phyloP scores from a whole-genome alignment of 106 monocot species.

The Apostasia ramifera region DNA sequence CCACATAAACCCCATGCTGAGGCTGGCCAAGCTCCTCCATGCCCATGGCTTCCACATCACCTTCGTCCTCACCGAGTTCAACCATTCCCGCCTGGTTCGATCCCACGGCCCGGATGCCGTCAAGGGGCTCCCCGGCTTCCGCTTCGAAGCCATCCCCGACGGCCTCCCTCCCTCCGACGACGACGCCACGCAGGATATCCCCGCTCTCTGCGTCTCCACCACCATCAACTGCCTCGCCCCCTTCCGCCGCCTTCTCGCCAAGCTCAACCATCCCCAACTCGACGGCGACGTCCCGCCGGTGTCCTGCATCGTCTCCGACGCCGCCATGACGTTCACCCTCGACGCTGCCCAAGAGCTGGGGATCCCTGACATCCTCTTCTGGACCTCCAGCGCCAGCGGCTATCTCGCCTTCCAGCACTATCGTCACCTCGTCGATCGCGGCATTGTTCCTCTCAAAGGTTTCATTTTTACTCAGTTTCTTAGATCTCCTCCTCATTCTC shows the following conservation, averaged over 20 bases:
- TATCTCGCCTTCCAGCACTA: slow-evolving; percentile 2
- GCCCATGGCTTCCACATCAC: slow-evolving; percentile 4
- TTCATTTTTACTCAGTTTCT: too few relatives aligned
- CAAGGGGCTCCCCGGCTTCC: neutral
- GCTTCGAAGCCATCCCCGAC: slow-evolving; percentile 16
- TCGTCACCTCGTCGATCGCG: neutral
- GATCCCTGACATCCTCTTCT: slow-evolving; percentile 12
- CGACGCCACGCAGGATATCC: slow-evolving; percentile 5
- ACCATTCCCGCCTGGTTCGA: neutral
- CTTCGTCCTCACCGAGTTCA: slow-evolving; percentile 2
- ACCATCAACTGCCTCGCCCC: neutral
- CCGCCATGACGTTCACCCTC: slow-evolving; percentile 9
- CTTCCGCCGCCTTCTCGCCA: neutral
- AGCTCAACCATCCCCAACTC: neutral
- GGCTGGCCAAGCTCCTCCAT: slow-evolving; percentile 11
- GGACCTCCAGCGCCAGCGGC: slow-evolving; percentile 16
- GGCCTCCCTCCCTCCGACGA: slow-evolving; percentile 1
- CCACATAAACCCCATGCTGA: slow-evolving; percentile 4
- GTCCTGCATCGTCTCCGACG: slow-evolving; percentile 16
- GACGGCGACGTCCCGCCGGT: neutral
- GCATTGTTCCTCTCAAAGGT: slow-evolving; percentile 5
- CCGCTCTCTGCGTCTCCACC: slow-evolving; percentile 1
- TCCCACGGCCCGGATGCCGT: slow-evolving; percentile 1
- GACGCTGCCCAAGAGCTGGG: slow-evolving; percentile 13
- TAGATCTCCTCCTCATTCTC: too few relatives aligned